Conservation (phyloP, 129 eudicot species). For the Flaveria ramosissima region DNA sequence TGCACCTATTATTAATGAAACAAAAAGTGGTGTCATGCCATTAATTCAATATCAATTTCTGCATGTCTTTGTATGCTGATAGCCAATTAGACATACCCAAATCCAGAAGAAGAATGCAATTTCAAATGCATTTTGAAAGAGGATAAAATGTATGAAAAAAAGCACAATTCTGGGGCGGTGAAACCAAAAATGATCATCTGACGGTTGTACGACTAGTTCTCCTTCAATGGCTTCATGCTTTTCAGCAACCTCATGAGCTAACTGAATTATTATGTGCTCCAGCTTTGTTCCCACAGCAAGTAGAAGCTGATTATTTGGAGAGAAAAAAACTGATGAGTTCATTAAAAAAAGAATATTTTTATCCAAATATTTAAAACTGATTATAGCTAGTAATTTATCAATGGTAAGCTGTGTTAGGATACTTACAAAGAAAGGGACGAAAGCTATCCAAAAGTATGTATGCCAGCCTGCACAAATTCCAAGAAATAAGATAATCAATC, state of each 20-base stretch:
- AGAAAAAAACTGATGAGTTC: neutral
- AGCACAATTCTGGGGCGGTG: constrained; percentile 59
- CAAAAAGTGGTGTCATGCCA: neutral
- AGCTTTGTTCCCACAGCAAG: constrained; percentile 74
- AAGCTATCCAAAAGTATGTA: constrained; percentile 76
- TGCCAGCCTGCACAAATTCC: constrained; percentile 62
- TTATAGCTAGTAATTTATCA: neutral
- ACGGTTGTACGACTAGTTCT: constrained; percentile 57
- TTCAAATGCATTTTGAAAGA: constrained; percentile 76
- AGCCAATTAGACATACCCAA: constrained; percentile 38
- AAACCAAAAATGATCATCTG: constrained; percentile 87
- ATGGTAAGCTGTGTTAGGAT: neutral
- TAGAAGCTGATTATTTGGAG: constrained; percentile 41
- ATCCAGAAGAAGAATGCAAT: constrained; percentile 82
- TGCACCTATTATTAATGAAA: constrained; percentile 41
- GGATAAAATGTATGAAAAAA: constrained; percentile 57
- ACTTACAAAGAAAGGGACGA: constrained; percentile 67
- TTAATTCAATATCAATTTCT: neutral
- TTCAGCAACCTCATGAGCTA: constrained; percentile 66
- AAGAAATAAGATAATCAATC: neutral
- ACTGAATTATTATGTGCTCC: constrained; percentile 67
- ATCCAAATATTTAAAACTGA: neutral
- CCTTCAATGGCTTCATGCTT: constrained; percentile 65
- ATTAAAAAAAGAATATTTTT: neutral
- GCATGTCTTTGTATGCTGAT: neutral